A percentile compares a stretch with the other conserved stretches of the same genome.
Evolutionary conservation across 768 basidiomycete species (phyloP).

Genomic region (Tricholoma terreum): DNA sequence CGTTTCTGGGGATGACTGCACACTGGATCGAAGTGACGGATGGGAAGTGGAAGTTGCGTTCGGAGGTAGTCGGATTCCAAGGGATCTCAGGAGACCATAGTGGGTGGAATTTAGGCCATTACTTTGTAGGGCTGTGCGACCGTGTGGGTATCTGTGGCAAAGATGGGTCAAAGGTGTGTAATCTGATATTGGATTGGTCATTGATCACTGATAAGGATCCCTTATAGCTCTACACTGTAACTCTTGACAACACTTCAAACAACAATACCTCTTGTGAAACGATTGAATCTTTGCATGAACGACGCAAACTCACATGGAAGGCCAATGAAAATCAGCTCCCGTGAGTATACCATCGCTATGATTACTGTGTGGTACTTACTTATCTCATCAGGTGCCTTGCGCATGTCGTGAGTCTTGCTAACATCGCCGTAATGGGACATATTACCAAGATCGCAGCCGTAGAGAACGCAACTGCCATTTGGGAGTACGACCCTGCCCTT

Average conservation of each 20-base stretch:
- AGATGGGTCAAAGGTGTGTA: conserved; percentile 19
- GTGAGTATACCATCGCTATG: conserved; percentile 8
- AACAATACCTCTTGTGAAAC: conserved; percentile 10
- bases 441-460: conserved; percentile 26
- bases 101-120: conserved; percentile 17
- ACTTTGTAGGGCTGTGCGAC: conserved; percentile 21
- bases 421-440: conserved; percentile 25
- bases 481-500: conserved; percentile 29
- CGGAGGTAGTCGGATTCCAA: conserved; percentile 21
- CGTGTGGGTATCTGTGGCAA: conserved; percentile 19
- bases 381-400: conserved; percentile 30
- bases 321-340: conserved; percentile 16
- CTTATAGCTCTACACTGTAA: conserved; percentile 20
- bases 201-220: background rate
- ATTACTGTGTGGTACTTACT: background rate
- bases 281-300: conserved; percentile 13
- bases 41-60: conserved; percentile 18
- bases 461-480: conserved; percentile 27
- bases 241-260: conserved; percentile 22
- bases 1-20: conserved; percentile 21
- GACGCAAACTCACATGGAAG: conserved; percentile 8
- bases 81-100: conserved; percentile 20
- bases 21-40: conserved; percentile 22
- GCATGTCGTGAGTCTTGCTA: conserved; percentile 26
- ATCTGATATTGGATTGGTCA: background rate